Evolutionary conservation across 495 filamentous ascomycete genomes (phyloP).

Genomic region (Eremomyces bilateralis): DNA sequence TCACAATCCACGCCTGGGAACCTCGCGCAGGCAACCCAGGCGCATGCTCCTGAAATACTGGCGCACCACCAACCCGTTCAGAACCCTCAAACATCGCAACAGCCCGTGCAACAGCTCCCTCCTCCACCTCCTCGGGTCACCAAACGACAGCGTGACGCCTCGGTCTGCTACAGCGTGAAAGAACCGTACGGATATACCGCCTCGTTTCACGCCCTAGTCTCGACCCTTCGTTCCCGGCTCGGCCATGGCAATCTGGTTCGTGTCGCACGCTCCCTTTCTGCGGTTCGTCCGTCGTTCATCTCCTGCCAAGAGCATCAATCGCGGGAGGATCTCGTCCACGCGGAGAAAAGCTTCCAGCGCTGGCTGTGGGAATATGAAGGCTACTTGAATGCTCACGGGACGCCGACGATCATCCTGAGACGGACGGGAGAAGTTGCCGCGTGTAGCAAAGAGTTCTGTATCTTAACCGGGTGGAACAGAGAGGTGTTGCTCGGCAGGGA

Average conservation of each 20-base stretch:
- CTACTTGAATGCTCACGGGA: slow-evolving; percentile 54
- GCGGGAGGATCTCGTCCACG: slow-evolving; percentile 75
- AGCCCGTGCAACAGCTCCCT: no score
- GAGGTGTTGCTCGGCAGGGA: slow-evolving; percentile 76
- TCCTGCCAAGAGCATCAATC: slow-evolving; percentile 66
- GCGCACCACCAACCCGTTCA: no score
- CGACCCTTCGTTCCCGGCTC: slow-evolving; percentile 62
- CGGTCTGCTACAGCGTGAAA: slow-evolving; percentile 70
- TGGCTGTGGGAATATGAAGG: slow-evolving; percentile 82
- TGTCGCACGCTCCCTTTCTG: slow-evolving; percentile 70
- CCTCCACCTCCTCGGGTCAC: no score
- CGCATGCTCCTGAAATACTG: not conserved
- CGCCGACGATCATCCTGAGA: slow-evolving; percentile 76
- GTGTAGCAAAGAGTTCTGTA: slow-evolving; percentile 83
- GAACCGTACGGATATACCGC: slow-evolving; percentile 76
- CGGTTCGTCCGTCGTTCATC: slow-evolving; percentile 82
- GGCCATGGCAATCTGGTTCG: slow-evolving; percentile 41
- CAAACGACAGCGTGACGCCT: slow-evolving; percentile 49
- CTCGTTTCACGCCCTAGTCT: slow-evolving; percentile 73
- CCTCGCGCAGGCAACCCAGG: not conserved
- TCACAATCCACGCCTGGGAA: not conserved
- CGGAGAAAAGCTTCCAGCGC: slow-evolving; percentile 92
- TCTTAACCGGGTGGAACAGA: slow-evolving; percentile 85
- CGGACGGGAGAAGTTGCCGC: slow-evolving; percentile 83
- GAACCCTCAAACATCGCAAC: slow-evolving; percentile 12